A percentile compares a stretch with the other conserved stretches of the same genome.
Evolutionary conservation across 768 basidiomycete species (phyloP).

Genomic region (Megacollybia marginata): DNA sequence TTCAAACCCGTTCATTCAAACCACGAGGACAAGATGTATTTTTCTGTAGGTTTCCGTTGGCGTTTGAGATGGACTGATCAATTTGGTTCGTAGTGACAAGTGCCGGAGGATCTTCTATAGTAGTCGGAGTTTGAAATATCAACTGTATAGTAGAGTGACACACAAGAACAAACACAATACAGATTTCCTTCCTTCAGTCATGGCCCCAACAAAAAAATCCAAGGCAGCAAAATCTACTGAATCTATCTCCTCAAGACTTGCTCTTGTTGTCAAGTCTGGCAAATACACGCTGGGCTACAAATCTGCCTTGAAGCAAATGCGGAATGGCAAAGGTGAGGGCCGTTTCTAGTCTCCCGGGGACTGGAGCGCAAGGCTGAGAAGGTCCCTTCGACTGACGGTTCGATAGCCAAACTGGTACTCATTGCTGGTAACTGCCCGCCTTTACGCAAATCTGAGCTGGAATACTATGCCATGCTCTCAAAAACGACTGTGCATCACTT

Average conservation of each 20-base stretch:
- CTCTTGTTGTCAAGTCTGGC: conserved; percentile 97
- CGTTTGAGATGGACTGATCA: too few relatives aligned
- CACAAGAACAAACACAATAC: conserved; percentile 4
- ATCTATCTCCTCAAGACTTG: conserved; percentile 86
- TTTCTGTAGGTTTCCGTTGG: not conserved
- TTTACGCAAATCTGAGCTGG: conserved; percentile 97
- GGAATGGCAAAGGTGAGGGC: conserved; percentile 90
- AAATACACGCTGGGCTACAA: conserved; percentile 98
- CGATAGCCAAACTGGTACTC: conserved; percentile 91
- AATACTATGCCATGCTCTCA: conserved; percentile 99
- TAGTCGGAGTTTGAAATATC: too few relatives aligned
- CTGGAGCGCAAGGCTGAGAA: conserved; percentile 99
- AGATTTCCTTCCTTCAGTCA: conserved; percentile 24
- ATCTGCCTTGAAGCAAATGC: conserved; percentile 97
- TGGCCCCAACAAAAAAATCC: conserved; percentile 95
- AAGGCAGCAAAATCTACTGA: conserved; percentile 91
- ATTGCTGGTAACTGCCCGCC: conserved; percentile 99
- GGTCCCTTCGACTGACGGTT: conserved; percentile 80
- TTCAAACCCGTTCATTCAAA: not conserved
- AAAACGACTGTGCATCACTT: conserved; percentile 99
- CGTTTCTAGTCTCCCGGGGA: conserved; percentile 59
- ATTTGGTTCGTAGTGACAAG: too few relatives aligned
- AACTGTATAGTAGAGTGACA: too few relatives aligned
- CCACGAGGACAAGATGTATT: not conserved
- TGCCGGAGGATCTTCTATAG: too few relatives aligned